These are phyloP conservation scores for Prunus campanulata DNA, from an alignment of 306 rosid genomes.

Conservation along the genomic window DNA sequence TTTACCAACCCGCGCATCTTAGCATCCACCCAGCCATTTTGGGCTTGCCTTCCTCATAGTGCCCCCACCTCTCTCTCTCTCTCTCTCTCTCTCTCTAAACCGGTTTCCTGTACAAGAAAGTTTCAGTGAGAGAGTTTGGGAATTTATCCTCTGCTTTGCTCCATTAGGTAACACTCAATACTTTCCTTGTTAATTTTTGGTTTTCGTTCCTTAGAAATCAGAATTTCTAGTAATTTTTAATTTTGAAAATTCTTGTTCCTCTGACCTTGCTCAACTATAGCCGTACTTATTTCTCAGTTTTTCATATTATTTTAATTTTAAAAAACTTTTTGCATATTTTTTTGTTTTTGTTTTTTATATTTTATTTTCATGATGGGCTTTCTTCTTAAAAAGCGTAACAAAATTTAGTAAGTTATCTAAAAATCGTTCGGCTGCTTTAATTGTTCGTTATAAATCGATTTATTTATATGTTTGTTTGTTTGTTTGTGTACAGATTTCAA, in stretches of 20 bases:
- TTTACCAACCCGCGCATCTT: slow-evolving; percentile 8
- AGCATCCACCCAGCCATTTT: slow-evolving; percentile 1
- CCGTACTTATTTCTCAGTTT: not conserved
- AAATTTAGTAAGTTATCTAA: not conserved
- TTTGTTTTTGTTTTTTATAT: too few species aligned
- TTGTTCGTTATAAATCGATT: not conserved
- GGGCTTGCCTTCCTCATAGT: not conserved
- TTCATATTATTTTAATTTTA: not conserved
- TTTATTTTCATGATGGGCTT: not conserved
- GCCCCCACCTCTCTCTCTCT: not conserved
- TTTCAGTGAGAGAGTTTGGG: not conserved
- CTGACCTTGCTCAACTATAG: not conserved
- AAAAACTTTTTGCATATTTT: not conserved
- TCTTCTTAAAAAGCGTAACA: not conserved
- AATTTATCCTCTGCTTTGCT: not conserved
- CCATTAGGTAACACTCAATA: not conserved
- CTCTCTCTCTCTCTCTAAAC: slow-evolving; percentile 1
- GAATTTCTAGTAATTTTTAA: not conserved
- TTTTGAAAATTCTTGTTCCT: not conserved
- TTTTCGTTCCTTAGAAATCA: not conserved
- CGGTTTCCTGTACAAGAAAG: slow-evolving; percentile 2
- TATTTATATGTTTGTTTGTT: too few species aligned
- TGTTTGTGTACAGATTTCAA: not conserved
- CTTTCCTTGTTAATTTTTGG: not conserved
- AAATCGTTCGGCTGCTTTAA: not conserved